These are phyloP conservation scores for Elymus sibiricus DNA, from an alignment of 176 grass and related monocot species.

Conservation along the genomic window DNA sequence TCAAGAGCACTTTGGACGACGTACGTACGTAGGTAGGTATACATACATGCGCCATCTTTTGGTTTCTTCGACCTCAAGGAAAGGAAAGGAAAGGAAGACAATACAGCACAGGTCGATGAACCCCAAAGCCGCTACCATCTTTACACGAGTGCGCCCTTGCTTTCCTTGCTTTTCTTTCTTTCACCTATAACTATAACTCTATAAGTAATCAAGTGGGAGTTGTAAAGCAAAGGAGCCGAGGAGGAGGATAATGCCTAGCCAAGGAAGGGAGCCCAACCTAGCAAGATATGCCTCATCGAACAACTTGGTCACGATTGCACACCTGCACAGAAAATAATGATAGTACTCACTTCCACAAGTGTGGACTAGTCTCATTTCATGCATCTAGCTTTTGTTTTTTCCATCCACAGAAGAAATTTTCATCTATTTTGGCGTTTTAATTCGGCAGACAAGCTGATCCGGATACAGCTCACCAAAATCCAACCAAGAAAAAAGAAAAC, in stretches of 20 bases:
- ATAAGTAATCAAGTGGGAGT: no score
- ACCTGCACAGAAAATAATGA: background rate
- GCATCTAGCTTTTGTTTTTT: background rate
- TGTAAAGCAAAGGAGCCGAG: background rate
- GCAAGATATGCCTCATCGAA: background rate
- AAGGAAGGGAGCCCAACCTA: constrained; percentile 16
- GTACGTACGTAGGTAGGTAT: background rate
- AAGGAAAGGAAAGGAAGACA: no score
- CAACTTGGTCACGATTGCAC: background rate
- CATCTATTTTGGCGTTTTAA: no score
- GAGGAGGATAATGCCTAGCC: background rate
- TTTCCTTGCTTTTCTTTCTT: background rate
- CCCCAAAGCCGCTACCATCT: constrained; percentile 1
- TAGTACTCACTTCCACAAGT: background rate
- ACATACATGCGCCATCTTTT: background rate
- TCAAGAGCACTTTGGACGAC: background rate
- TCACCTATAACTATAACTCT: background rate
- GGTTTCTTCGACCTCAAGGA: constrained; percentile 15
- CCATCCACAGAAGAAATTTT: no score
- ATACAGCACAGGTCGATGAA: background rate
- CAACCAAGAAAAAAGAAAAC: background rate
- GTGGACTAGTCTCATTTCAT: background rate
- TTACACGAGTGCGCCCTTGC: background rate
- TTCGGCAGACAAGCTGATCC: background rate
- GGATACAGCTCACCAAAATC: constrained; percentile 1